These are phyloP conservation scores for Talaromyces borbonicus DNA, from an alignment of 495 filamentous ascomycete species.

Conservation along the genomic window DNA sequence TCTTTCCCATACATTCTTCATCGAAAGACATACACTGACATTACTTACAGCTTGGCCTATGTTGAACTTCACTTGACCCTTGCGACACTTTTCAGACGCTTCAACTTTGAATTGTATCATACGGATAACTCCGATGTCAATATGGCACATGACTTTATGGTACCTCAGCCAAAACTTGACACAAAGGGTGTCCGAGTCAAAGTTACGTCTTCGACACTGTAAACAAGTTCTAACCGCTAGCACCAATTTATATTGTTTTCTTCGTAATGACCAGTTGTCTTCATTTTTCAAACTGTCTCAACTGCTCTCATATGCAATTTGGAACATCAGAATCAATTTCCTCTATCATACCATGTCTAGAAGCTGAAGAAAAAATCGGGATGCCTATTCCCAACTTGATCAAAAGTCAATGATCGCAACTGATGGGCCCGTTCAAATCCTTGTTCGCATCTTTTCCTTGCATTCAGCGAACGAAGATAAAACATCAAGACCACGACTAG, in stretches of 20 bases:
- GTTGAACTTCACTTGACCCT: background rate
- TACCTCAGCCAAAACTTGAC: conserved; percentile 21
- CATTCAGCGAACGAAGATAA: background rate
- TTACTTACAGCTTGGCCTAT: background rate
- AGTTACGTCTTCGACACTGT: no score
- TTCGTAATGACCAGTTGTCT: no score
- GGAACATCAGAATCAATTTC: no score
- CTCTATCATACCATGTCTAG: no score
- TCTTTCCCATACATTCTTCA: background rate
- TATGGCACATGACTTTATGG: conserved; percentile 25
- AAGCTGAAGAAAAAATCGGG: conserved; percentile 1
- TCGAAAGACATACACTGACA: background rate
- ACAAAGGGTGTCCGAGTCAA: conserved; percentile 20
- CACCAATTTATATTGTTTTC: no score
- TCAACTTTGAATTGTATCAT: conserved; percentile 22
- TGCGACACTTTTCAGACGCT: conserved; percentile 2
- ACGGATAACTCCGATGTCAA: conserved; percentile 27
- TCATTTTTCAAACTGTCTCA: no score
- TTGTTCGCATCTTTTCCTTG: background rate
- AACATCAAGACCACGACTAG: background rate
- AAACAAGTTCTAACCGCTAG: no score
- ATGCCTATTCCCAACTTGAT: background rate
- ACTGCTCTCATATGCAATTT: no score
- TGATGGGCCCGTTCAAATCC: background rate
- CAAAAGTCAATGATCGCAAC: background rate